A percentile compares a stretch with the other conserved stretches of the same genome.
phyloP scores from a whole-genome alignment of 164 flowering plant species.

The Kingdonia uniflora region DNA sequence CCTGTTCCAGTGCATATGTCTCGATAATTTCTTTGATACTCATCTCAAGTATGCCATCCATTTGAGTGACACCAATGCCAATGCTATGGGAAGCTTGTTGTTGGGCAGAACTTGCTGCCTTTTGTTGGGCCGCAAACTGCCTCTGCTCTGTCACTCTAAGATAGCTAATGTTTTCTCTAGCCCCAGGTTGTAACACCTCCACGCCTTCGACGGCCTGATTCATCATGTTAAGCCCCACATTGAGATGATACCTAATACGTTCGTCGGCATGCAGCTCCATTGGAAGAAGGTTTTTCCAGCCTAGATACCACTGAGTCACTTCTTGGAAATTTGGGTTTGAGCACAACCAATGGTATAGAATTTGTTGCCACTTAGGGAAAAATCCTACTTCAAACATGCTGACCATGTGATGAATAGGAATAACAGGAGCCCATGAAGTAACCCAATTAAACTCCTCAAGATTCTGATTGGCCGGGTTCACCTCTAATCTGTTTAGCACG shows the following conservation, averaged over 20 bases:
- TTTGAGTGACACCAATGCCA: slow-evolving; percentile 18
- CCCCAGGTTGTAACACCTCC: slow-evolving; percentile 71
- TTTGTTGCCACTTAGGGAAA: slow-evolving; percentile 83
- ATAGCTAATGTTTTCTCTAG: slow-evolving; percentile 68
- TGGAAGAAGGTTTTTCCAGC: slow-evolving; percentile 76
- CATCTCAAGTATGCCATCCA: slow-evolving; percentile 36
- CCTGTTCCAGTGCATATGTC: slow-evolving; percentile 59
- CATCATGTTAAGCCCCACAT: slow-evolving; percentile 77
- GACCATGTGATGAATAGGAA: slow-evolving; percentile 84
- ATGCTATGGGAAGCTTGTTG: slow-evolving; percentile 26
- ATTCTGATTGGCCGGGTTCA: slow-evolving; percentile 72
- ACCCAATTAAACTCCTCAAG: slow-evolving; percentile 81
- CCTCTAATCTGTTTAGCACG: slow-evolving; percentile 62
- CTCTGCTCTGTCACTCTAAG: slow-evolving; percentile 69
- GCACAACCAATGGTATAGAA: slow-evolving; percentile 81
- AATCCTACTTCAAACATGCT: slow-evolving; percentile 64
- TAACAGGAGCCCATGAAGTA: slow-evolving; percentile 59
- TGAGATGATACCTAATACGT: slow-evolving; percentile 55
- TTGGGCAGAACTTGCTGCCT: slow-evolving; percentile 47
- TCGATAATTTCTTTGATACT: slow-evolving; percentile 76
- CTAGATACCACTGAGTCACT: slow-evolving; percentile 66
- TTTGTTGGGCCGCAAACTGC: slow-evolving; percentile 71
- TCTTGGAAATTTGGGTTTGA: slow-evolving; percentile 72
- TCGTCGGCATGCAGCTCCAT: slow-evolving; percentile 68
- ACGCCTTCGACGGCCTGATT: slow-evolving; percentile 64